Conservation (phyloP, 2,329 filamentous ascomycete species). For the Trichoderma pleuroti region DNA sequence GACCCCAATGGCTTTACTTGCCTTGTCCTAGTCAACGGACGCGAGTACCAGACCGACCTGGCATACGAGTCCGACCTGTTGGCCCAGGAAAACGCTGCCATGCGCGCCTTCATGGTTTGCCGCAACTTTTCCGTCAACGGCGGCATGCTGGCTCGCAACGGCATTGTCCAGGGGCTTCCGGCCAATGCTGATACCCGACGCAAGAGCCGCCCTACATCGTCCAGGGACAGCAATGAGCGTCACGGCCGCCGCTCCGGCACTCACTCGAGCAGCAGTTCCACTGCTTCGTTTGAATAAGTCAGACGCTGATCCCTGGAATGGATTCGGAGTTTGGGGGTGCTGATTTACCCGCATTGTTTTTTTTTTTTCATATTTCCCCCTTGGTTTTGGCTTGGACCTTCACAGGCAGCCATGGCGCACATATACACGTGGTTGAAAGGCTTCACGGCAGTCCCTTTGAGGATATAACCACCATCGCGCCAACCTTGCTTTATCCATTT, state of each 20-base stretch:
- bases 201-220: conserved; percentile 52
- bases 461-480: conserved; percentile 29
- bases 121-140: conserved; percentile 96
- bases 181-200: conserved; percentile 47
- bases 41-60: conserved; percentile 90
- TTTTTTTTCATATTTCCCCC: not conserved
- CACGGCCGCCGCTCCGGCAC: conserved; percentile 51
- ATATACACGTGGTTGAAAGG: conserved; percentile 38
- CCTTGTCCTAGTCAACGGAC: conserved; percentile 90
- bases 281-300: conserved; percentile 54
- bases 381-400: conserved; percentile 9
- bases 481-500: conserved; percentile 1
- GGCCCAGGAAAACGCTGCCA: conserved; percentile 89
- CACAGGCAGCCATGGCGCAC: conserved; percentile 15
- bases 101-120: conserved; percentile 96
- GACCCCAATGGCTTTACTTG: conserved; percentile 76
- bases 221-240: conserved; percentile 43
- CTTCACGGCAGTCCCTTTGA: conserved; percentile 35
- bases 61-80: conserved; percentile 77
- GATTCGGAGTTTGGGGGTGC: not conserved
- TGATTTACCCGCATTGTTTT: not conserved
- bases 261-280: conserved; percentile 62
- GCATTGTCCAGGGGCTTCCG: conserved; percentile 64
- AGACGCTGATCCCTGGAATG: not conserved
- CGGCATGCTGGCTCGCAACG: conserved; percentile 75